Evolutionary conservation across 2,329 filamentous ascomycete genomes (phyloP).

Genomic region (Emmonsiellopsis sp.): DNA sequence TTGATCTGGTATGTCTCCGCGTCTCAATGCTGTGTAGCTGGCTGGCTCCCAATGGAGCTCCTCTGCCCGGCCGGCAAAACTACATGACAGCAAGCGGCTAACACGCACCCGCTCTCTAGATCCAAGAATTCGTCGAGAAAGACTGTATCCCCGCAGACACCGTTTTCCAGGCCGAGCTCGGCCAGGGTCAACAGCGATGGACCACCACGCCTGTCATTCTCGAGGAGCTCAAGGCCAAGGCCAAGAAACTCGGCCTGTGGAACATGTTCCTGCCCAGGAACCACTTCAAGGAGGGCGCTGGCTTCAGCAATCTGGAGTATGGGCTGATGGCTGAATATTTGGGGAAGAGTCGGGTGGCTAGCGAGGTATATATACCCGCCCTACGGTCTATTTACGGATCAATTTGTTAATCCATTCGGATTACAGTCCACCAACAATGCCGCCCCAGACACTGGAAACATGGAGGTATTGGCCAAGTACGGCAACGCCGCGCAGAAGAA

Average conservation of each 20-base stretch:
- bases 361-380: constrained; percentile 44
- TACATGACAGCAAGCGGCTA: constrained; percentile 4
- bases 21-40: neutral
- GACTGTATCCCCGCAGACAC: constrained; percentile 84
- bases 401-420: neutral
- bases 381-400: neutral
- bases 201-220: constrained; percentile 68
- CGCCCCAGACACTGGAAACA: constrained; percentile 88
- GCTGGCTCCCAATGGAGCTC: too few relatives aligned
- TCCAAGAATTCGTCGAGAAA: constrained; percentile 94
- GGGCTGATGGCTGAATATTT: constrained; percentile 95
- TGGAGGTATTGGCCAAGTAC: constrained; percentile 91
- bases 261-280: constrained; percentile 96
- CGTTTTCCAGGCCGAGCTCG: constrained; percentile 71
- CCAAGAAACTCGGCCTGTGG: constrained; percentile 78
- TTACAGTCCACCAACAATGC: constrained; percentile 72
- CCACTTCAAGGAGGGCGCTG: constrained; percentile 91
- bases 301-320: constrained; percentile 93
- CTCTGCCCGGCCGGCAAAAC: neutral
- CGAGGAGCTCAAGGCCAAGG: constrained; percentile 81
- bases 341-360: constrained; percentile 74
- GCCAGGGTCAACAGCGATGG: constrained; percentile 69
- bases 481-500: constrained; percentile 77
- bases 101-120: constrained; percentile 33
- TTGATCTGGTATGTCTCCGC: constrained; percentile 56